These are phyloP conservation scores for Zea luxurians DNA, from an alignment of 176 grass and related monocot species.

Conservation along the genomic window DNA sequence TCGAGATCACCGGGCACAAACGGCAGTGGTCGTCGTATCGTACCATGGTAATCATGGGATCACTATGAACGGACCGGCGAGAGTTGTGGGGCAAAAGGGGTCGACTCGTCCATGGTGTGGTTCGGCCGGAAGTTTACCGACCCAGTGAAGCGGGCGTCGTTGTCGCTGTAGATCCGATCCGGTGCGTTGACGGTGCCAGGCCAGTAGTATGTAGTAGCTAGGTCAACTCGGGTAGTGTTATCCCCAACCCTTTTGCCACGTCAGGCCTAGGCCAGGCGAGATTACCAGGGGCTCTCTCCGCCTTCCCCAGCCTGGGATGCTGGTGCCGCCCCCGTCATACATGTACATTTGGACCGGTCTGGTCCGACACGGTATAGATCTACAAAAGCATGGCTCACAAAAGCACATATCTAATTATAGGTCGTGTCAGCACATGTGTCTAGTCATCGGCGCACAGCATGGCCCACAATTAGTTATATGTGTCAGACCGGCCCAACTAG, in stretches of 20 bases:
- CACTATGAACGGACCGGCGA: background rate
- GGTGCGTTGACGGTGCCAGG: slow-evolving; percentile 23
- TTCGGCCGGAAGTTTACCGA: background rate
- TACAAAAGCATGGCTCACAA: no score
- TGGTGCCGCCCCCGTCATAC: background rate
- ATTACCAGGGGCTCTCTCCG: slow-evolving; percentile 1
- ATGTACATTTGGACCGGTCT: no score
- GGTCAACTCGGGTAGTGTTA: slow-evolving; percentile 33
- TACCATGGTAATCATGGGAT: background rate
- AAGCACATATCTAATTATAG: no score
- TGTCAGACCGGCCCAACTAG: no score
- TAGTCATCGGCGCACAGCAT: no score
- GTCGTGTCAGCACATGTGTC: no score
- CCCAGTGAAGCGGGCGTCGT: slow-evolving; percentile 11
- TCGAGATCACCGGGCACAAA: background rate
- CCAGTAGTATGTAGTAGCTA: no score
- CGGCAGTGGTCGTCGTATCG: background rate
- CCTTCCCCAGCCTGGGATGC: background rate
- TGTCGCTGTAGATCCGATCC: slow-evolving; percentile 28
- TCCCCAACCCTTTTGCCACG: slow-evolving; percentile 16
- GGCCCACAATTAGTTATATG: no score
- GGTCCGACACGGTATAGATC: no score
- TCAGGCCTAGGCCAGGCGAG: slow-evolving; percentile 41
- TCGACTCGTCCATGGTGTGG: background rate
- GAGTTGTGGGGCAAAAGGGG: no score